A percentile compares a stretch with the other conserved stretches of the same genome.
These are phyloP conservation scores for Fusarium nematophilum DNA, from an alignment of 2,329 filamentous ascomycete species.

Conservation along the genomic window DNA sequence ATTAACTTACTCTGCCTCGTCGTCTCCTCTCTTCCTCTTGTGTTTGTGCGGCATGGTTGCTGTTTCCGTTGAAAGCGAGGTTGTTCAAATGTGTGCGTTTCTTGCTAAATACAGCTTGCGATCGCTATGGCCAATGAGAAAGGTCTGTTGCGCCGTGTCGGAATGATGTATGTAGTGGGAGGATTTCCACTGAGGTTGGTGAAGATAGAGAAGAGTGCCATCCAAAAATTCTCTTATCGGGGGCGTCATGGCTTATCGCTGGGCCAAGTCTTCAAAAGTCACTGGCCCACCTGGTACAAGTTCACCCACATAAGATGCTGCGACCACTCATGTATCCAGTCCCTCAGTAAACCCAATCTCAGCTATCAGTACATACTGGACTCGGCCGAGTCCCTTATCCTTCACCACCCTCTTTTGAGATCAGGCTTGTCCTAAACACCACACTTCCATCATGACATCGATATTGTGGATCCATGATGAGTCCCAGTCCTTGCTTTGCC, in stretches of 20 bases:
- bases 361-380: not conserved
- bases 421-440: not conserved
- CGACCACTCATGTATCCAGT: not conserved
- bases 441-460: not conserved
- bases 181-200: conserved; percentile 5
- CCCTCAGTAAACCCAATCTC: not conserved
- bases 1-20: conserved; percentile 41
- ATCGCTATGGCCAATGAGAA: not conserved
- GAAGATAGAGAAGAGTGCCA: conserved; percentile 11
- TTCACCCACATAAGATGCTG: not conserved
- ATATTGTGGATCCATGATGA: not conserved
- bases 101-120: not conserved
- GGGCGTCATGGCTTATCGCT: conserved; percentile 18
- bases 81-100: no score
- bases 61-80: not conserved
- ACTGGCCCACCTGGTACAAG: not conserved
- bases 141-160: not conserved
- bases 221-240: conserved; percentile 44
- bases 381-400: conserved; percentile 5
- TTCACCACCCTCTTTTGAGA: not conserved
- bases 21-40: conserved; percentile 71
- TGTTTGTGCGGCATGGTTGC: conserved; percentile 85
- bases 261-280: conserved; percentile 1
- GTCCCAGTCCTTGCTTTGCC: not conserved
- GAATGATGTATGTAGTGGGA: conserved; percentile 1